Evolutionary conservation across 306 rosid species (phyloP).

Genomic region (Cicer pinnatifidum): DNA sequence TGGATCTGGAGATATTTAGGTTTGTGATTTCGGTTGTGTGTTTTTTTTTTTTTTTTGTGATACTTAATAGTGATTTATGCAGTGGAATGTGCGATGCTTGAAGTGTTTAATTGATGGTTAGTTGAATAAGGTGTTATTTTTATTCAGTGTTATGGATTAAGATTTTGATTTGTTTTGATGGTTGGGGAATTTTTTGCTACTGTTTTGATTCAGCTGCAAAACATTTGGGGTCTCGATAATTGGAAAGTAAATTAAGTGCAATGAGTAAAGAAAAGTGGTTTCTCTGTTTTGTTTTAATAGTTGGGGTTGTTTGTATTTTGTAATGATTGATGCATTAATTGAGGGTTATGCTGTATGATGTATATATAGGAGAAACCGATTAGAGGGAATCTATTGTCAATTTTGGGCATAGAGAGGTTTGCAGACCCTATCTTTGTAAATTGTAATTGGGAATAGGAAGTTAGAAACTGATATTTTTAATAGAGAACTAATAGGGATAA

Average conservation of each 20-base stretch:
- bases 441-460: background rate
- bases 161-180: background rate
- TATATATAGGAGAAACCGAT: background rate
- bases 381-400: background rate
- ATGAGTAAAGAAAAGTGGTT: background rate
- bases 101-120: slow-evolving; percentile 4
- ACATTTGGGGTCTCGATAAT: background rate
- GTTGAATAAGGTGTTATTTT: slow-evolving; percentile 8
- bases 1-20: slow-evolving; percentile 44
- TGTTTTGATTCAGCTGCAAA: background rate
- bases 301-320: slow-evolving; percentile 3
- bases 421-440: background rate
- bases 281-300: slow-evolving; percentile 1
- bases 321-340: background rate
- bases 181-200: background rate
- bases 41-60: slow-evolving; percentile 19
- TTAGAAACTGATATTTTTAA: background rate
- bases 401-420: background rate
- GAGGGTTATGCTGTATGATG: background rate
- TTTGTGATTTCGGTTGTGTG: slow-evolving; percentile 25
- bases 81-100: background rate
- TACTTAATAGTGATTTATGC: slow-evolving; percentile 17
- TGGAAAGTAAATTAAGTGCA: slow-evolving; percentile 22
- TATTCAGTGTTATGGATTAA: background rate
- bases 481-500: background rate